These are phyloP conservation scores for Phylloporus sp. DNA, from an alignment of 768 basidiomycete genomes.

Conservation along the genomic window DNA sequence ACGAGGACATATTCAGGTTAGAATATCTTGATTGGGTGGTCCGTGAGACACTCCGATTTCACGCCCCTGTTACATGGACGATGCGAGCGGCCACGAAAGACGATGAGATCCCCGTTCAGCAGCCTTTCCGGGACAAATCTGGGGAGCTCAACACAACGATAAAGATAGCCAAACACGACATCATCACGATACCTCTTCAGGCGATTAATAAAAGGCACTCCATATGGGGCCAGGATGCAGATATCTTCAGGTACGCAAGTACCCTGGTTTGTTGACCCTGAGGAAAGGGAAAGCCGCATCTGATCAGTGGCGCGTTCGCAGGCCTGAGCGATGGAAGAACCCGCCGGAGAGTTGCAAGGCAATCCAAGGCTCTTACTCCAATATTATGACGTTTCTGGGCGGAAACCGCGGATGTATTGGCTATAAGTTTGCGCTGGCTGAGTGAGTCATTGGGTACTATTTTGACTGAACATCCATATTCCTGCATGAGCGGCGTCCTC, in stretches of 20 bases:
- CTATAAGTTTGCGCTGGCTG: slow-evolving; percentile 53
- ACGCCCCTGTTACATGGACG: slow-evolving; percentile 54
- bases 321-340: slow-evolving; percentile 51
- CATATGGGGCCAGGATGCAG: slow-evolving; percentile 66
- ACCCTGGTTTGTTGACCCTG: slow-evolving; percentile 22
- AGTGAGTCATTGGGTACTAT: slow-evolving; percentile 39
- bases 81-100: slow-evolving; percentile 47
- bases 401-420: slow-evolving; percentile 60
- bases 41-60: slow-evolving; percentile 51
- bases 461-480: slow-evolving; percentile 4
- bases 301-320: slow-evolving; percentile 26
- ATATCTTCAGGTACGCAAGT: slow-evolving; percentile 46
- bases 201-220: slow-evolving; percentile 50
- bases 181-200: slow-evolving; percentile 55
- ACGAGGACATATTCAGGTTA: slow-evolving; percentile 36
- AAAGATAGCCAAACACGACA: slow-evolving; percentile 44
- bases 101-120: slow-evolving; percentile 49
- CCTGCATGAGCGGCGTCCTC: slow-evolving; percentile 3
- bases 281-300: slow-evolving; percentile 8
- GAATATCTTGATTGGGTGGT: slow-evolving; percentile 59
- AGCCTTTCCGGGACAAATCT: slow-evolving; percentile 30
- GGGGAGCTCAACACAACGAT: slow-evolving; percentile 33
- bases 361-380: slow-evolving; percentile 49
- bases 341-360: slow-evolving; percentile 33
- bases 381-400: slow-evolving; percentile 53